Percentiles rank a stretch among this genome's conserved stretches.
Conservation (phyloP, 345 rosid species). For the Eutrema yunnanense region DNA sequence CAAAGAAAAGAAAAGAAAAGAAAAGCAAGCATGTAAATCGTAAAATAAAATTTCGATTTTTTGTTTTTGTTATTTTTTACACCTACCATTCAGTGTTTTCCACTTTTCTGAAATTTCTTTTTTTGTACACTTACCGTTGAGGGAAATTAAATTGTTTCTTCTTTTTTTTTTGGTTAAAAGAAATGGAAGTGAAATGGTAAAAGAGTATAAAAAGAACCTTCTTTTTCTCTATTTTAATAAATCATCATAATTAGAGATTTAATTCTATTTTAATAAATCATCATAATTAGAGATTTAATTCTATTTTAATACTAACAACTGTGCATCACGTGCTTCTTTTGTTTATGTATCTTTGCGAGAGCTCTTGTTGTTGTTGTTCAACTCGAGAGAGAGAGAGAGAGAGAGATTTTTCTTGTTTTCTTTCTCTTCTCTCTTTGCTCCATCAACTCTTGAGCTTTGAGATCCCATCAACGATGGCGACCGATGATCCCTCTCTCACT, state of each 20-base stretch:
- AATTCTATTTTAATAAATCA: neutral
- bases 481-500: conserved; percentile 60
- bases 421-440: neutral
- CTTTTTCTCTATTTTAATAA: no score
- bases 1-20: no score
- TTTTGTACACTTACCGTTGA: no score
- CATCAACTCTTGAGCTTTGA: conserved; percentile 6
- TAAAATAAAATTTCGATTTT: no score
- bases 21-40: no score
- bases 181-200: no score
- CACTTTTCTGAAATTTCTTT: no score
- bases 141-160: no score
- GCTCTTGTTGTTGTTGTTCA: neutral
- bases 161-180: no score
- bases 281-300: neutral
- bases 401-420: neutral
- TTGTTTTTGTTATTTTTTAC: no score
- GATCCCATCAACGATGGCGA: conserved; percentile 33
- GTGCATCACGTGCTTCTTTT: conserved; percentile 13
- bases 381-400: neutral
- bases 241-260: neutral
- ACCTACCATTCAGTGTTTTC: no score
- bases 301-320: neutral
- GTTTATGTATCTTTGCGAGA: neutral
- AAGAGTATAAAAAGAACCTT: no score